Evolutionary conservation across 2,329 filamentous ascomycete genomes (phyloP).

Genomic region (Stagonosporopsis cucurbitacearum): DNA sequence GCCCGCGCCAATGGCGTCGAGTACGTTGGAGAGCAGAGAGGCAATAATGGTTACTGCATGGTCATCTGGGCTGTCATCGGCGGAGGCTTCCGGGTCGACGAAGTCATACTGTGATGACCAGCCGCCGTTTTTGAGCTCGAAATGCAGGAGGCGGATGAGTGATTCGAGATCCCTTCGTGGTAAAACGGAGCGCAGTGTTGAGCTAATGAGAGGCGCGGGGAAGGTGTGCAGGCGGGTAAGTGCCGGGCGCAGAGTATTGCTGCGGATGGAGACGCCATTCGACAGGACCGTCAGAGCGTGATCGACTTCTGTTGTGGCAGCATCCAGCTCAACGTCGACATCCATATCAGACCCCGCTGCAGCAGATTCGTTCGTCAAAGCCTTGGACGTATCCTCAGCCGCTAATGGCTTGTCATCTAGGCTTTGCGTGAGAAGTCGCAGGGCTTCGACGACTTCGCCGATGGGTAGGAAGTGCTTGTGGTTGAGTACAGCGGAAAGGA

Average conservation of each 20-base stretch:
- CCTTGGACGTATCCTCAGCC: slow-evolving; percentile 47
- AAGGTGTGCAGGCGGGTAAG: slow-evolving; percentile 74
- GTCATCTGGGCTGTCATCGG: slow-evolving; percentile 64
- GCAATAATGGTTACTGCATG: slow-evolving; percentile 74
- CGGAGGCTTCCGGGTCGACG: slow-evolving; percentile 51
- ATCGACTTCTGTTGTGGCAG: slow-evolving; percentile 63
- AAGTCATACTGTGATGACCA: slow-evolving; percentile 79
- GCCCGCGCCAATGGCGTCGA: slow-evolving; percentile 76
- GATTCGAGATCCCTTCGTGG: slow-evolving; percentile 72
- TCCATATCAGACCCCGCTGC: slow-evolving; percentile 40
- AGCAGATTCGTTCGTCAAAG: slow-evolving; percentile 41
- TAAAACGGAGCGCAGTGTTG: slow-evolving; percentile 68
- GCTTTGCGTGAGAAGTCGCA: slow-evolving; percentile 72
- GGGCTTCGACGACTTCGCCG: slow-evolving; percentile 69
- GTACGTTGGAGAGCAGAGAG: slow-evolving; percentile 72
- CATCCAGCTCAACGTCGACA: slow-evolving; percentile 47
- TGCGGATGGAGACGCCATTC: slow-evolving; percentile 67
- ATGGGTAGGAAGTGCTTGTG: slow-evolving; percentile 68
- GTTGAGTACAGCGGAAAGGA: slow-evolving; percentile 70
- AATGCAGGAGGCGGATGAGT: slow-evolving; percentile 73
- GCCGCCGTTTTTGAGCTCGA: slow-evolving; percentile 75
- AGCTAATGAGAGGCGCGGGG: slow-evolving; percentile 65
- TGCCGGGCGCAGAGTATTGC: slow-evolving; percentile 69
- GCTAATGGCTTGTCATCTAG: slow-evolving; percentile 58
- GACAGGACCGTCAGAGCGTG: slow-evolving; percentile 72